These are phyloP conservation scores for Apiospora marii DNA, from an alignment of 2,329 filamentous ascomycete genomes.

Conservation along the genomic window DNA sequence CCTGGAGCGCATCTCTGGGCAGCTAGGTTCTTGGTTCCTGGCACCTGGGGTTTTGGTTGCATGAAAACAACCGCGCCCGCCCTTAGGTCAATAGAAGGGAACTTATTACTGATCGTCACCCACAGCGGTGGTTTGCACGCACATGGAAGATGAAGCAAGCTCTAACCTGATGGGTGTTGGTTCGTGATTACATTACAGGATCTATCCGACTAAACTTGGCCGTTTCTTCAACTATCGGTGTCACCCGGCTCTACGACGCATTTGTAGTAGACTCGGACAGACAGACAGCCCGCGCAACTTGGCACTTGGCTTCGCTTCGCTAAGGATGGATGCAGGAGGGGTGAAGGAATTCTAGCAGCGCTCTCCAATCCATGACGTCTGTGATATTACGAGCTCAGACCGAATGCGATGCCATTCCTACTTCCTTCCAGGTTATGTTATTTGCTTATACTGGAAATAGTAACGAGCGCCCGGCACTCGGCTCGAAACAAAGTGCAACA, in stretches of 20 bases:
- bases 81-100: not conserved
- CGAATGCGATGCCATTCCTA: not conserved
- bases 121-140: not conserved
- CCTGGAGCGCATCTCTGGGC: not conserved
- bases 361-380: constrained; percentile 15
- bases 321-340: not conserved
- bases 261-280: not conserved
- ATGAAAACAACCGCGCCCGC: not conserved
- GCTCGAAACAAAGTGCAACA: not conserved
- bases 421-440: not conserved
- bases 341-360: not conserved
- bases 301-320: not conserved
- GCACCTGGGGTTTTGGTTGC: not conserved
- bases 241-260: not conserved
- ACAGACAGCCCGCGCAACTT: not conserved
- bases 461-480: not conserved
- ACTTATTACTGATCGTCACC: not conserved
- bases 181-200: not conserved
- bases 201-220: not conserved
- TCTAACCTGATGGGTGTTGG: not conserved
- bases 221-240: not conserved
- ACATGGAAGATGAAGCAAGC: not conserved
- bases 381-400: constrained; percentile 1
- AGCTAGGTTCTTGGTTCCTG: no score
- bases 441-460: not conserved